Evolutionary conservation across 2,329 filamentous ascomycete genomes (phyloP).

Genomic region (Sarocladium strictum): DNA sequence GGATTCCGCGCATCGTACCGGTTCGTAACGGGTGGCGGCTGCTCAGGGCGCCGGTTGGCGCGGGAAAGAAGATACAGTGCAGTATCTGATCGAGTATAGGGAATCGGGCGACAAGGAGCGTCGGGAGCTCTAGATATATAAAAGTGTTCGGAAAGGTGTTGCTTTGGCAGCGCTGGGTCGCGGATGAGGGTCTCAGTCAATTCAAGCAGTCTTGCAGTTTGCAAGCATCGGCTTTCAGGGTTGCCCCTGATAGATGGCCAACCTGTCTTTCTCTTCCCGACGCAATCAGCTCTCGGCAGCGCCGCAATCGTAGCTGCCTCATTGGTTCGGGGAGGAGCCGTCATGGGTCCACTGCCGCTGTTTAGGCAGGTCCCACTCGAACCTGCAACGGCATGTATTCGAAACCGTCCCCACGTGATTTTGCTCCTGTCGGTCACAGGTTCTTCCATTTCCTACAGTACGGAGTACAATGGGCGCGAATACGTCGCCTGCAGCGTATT

Average conservation of each 20-base stretch:
- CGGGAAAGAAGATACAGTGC: not conserved
- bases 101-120: not conserved
- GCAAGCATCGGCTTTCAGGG: not conserved
- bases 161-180: not conserved
- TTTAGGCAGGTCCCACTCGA: slow-evolving; percentile 3
- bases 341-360: not conserved
- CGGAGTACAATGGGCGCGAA: no score
- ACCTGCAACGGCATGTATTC: not conserved
- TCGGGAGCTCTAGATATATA: not conserved
- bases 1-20: slow-evolving; percentile 21
- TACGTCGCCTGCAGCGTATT: not conserved
- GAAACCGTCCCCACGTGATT: not conserved
- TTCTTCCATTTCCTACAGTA: not conserved
- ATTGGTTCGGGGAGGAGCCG: not conserved
- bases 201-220: not conserved
- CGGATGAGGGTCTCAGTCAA: not conserved
- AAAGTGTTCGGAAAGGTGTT: not conserved
- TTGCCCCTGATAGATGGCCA: not conserved
- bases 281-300: not conserved
- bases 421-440: not conserved
- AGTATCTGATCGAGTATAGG: not conserved
- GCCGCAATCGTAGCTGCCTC: slow-evolving; percentile 2
- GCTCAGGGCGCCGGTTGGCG: slow-evolving; percentile 1
- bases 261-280: not conserved
- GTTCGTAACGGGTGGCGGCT: no score